Evolutionary conservation across 1,284 basidiomycete genomes (phyloP), one percentile per base, ranked within the genome.

Genomic region (Irpex rosettiformis): DNA sequence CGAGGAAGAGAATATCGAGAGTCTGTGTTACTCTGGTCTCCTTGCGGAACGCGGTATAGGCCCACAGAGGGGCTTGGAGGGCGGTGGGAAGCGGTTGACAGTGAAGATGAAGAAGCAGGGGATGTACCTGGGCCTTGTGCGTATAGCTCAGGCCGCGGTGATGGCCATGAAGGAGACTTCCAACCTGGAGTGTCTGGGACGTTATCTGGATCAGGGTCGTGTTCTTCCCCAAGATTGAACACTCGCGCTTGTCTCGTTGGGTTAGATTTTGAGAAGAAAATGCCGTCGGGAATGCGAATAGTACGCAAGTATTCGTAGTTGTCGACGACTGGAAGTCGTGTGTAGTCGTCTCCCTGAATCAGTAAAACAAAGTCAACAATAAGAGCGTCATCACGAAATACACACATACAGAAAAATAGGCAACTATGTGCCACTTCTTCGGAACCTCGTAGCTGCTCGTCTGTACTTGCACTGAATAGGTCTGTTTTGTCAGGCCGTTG

Each of bases 381-480:
- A 51, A 24, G 61, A 62, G 51, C 43, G 18, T 27, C 25, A 27
- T 43, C 37, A 28, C 61, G 56, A 58, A 57, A 40, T 28, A 54
- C 58, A 66, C n/a, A 77, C 65, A 57, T 71, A 90, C 87, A 72
- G 83, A 82, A 71, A 90, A 90, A 75, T 90, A 90, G 53, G 88
- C 87, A 57, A 90, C 88, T 48, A 90, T 79, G 71, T 90, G 88
- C 88, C 88, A 90, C 76, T 89, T 90, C 42, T 82, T 79, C 49
- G 79, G 79, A 57, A 79, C 77, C 57, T 72, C 75, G 49, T 78
- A 75, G 56, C 82, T 84, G 55, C 81, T 82, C 59, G 83, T 73
- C 65, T 83, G 79, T 33, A 89, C 86, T 43, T 84, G 79, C 30
- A 86, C 88, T 6, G 88, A 90, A 67, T 89, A 91, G 0, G 88